A percentile compares a stretch with the other conserved stretches of the same genome.
Evolutionary conservation across 2,329 filamentous ascomycete species (phyloP).

Genomic region (Pseudogymnoascus sp.): DNA sequence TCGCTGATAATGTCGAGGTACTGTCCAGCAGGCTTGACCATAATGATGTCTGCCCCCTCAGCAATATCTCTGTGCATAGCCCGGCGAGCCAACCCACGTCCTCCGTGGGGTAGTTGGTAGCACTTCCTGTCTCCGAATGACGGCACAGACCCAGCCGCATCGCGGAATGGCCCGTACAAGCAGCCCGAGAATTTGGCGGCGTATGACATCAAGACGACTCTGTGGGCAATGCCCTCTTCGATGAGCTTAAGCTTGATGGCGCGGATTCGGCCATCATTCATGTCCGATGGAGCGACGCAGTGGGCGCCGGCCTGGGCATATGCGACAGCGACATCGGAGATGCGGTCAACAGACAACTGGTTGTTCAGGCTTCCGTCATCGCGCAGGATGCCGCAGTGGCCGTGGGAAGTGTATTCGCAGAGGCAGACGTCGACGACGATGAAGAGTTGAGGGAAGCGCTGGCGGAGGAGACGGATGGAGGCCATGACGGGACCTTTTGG

Average conservation of each 20-base stretch:
- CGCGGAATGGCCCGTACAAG: constrained; percentile 92
- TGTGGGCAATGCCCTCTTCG: constrained; percentile 85
- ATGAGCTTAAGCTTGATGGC: constrained; percentile 98
- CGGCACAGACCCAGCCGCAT: constrained; percentile 83
- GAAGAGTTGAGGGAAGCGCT: constrained; percentile 82
- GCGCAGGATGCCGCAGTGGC: constrained; percentile 90
- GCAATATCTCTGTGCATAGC: constrained; percentile 84
- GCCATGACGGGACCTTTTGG: constrained; percentile 86
- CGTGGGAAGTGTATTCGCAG: constrained; percentile 97
- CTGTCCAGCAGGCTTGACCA: constrained; percentile 95
- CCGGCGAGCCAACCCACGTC: constrained; percentile 80
- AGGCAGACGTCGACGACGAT: constrained; percentile 90
- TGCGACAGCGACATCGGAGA: constrained; percentile 93
- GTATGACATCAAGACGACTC: constrained; percentile 92
- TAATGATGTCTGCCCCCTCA: constrained; percentile 95
- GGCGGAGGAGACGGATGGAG: constrained; percentile 72
- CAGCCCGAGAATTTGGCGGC: constrained; percentile 96
- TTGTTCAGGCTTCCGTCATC: constrained; percentile 94
- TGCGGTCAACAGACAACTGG: constrained; percentile 81
- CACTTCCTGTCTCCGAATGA: constrained; percentile 92
- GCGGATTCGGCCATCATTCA: constrained; percentile 96
- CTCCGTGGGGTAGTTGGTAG: constrained; percentile 92
- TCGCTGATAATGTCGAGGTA: constrained; percentile 97
- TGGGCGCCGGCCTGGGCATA: constrained; percentile 95
- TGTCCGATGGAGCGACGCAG: constrained; percentile 93